A percentile compares a stretch with the other conserved stretches of the same genome.
These are phyloP conservation scores for Fagopyrum tataricum DNA, from an alignment of 148 eudicot species.

Conservation along the genomic window DNA sequence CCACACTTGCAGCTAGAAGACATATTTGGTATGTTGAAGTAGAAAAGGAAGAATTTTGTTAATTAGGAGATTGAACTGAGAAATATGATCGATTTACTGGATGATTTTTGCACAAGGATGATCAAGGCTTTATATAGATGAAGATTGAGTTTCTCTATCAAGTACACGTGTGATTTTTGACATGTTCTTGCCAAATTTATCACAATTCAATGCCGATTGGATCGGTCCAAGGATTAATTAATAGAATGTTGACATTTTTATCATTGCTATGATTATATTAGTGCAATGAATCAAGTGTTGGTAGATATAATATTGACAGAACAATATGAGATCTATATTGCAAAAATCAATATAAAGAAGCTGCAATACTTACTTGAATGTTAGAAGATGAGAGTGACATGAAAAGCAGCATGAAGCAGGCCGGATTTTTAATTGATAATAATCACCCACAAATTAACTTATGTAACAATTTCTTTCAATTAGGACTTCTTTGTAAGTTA, in stretches of 20 bases:
- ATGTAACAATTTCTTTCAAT: too few species aligned
- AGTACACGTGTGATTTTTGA: neutral
- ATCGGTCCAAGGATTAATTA: too few species aligned
- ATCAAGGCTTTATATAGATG: neutral
- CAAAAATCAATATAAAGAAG: neutral
- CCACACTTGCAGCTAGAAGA: neutral
- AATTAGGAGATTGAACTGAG: neutral
- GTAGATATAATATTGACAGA: neutral
- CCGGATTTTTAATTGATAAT: neutral
- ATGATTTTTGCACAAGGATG: neutral
- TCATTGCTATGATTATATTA: neutral
- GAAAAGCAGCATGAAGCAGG: neutral
- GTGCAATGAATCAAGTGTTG: neutral
- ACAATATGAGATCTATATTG: neutral
- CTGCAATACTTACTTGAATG: neutral
- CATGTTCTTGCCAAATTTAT: neutral
- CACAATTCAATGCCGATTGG: neutral
- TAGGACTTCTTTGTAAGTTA: too few species aligned
- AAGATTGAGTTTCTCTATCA: neutral
- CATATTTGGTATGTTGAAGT: neutral
- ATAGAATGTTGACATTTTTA: neutral
- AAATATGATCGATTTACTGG: neutral
- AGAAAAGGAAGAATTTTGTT: neutral
- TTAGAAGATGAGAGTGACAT: neutral
- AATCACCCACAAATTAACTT: too few species aligned